phyloP scores from a whole-genome alignment of 164 flowering plant species.

The Vitis vinifera region ASM3070453v1 NC_081822.1:6849001-6849500 shows the following conservation, averaged over 20 bases:
- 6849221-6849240: neutral
- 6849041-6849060: neutral
- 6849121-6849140: neutral
- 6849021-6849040: conserved; percentile 5
- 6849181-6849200: neutral
- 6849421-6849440: conserved; percentile 25
- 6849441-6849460: conserved; percentile 16
- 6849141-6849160: neutral
- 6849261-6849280: conserved; percentile 4
- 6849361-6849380: conserved; percentile 17
- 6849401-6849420: conserved; percentile 34
- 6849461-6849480: conserved; percentile 30
- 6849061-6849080: neutral
- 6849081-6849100: neutral
- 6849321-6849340: conserved; percentile 17
- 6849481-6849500: conserved; percentile 3
- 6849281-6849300: conserved; percentile 25
- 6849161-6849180: neutral
- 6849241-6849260: neutral
- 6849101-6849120: conserved; percentile 4
- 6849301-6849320: conserved; percentile 31
- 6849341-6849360: conserved; percentile 2
- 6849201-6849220: neutral
- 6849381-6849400: conserved; percentile 22
- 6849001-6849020: neutral